phyloP scores from a whole-genome alignment of 2,329 filamentous ascomycete species.

The Lithohypha guttulata region DNA sequence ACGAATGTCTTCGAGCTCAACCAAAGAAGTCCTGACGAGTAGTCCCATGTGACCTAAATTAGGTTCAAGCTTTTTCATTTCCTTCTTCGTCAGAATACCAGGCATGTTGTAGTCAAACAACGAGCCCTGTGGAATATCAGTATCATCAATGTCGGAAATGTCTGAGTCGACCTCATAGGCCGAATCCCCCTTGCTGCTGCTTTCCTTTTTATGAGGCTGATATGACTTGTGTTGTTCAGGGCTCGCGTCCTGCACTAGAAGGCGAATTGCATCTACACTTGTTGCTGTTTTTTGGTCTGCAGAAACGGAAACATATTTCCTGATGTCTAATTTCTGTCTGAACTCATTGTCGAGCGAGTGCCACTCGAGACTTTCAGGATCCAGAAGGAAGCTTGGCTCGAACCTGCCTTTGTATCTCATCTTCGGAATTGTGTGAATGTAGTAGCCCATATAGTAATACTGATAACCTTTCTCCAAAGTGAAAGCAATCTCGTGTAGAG shows the following conservation, averaged over 20 bases:
- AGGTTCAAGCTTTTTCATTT: constrained; percentile 33
- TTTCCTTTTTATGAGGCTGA: constrained; percentile 13
- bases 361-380: constrained; percentile 38
- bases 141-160: constrained; percentile 28
- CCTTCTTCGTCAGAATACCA: constrained; percentile 33
- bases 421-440: constrained; percentile 48
- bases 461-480: constrained; percentile 44
- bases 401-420: constrained; percentile 42
- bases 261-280: background rate
- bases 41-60: constrained; percentile 34
- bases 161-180: constrained; percentile 22
- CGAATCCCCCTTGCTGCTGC: constrained; percentile 13
- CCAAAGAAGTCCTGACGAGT: constrained; percentile 30
- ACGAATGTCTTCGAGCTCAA: constrained; percentile 37
- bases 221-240: constrained; percentile 1
- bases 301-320: constrained; percentile 36
- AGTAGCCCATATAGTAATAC: constrained; percentile 59
- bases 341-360: constrained; percentile 34
- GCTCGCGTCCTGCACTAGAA: no score
- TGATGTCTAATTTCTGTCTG: constrained; percentile 31
- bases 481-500: constrained; percentile 48
- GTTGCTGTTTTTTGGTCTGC: constrained; percentile 24
- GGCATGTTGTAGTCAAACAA: constrained; percentile 38
- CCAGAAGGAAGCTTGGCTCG: constrained; percentile 38
- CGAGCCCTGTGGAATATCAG: constrained; percentile 24